These are phyloP conservation scores for Barnettozyma hawaiiensis DNA, from an alignment of 1,139 yeast species.

Conservation along the genomic window DNA sequence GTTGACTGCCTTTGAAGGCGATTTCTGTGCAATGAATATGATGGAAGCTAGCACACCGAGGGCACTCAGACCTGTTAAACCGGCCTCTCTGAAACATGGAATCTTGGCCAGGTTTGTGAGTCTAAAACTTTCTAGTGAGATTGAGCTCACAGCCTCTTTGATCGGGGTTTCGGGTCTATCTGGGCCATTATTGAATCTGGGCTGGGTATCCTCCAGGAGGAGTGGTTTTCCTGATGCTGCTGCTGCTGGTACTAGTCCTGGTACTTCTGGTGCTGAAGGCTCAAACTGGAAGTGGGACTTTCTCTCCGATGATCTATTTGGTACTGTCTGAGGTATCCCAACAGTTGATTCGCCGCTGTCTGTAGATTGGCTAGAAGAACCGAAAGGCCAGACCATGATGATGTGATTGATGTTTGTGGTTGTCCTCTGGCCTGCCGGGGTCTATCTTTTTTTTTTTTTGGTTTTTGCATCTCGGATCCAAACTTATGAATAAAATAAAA, in stretches of 20 bases:
- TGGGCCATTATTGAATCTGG: conserved; percentile 31
- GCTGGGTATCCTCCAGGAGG: conserved; percentile 34
- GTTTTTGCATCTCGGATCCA: not conserved
- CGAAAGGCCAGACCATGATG: conserved; percentile 19
- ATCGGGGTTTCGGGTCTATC: conserved; percentile 27
- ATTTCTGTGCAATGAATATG: conserved; percentile 62
- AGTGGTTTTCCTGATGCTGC: conserved; percentile 20
- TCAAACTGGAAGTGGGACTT: conserved; percentile 7
- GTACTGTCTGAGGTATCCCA: not conserved
- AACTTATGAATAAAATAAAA: too few relatives aligned
- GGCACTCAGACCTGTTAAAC: conserved; percentile 81
- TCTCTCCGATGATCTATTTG: conserved; percentile 16
- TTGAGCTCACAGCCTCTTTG: conserved; percentile 29
- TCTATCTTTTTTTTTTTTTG: not conserved
- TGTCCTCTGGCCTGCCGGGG: too few relatives aligned
- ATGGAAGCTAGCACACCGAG: conserved; percentile 75
- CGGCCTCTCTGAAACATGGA: conserved; percentile 90
- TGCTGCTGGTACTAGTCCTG: not conserved
- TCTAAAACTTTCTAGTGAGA: conserved; percentile 47
- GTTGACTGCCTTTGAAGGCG: conserved; percentile 56
- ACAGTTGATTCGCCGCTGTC: not conserved
- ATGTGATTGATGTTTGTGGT: not conserved
- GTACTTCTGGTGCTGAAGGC: not conserved
- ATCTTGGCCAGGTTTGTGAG: conserved; percentile 51
- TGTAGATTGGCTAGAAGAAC: not conserved